Evolutionary conservation across 345 rosid species (phyloP).

Genomic region (Euphorbia peplus): DNA sequence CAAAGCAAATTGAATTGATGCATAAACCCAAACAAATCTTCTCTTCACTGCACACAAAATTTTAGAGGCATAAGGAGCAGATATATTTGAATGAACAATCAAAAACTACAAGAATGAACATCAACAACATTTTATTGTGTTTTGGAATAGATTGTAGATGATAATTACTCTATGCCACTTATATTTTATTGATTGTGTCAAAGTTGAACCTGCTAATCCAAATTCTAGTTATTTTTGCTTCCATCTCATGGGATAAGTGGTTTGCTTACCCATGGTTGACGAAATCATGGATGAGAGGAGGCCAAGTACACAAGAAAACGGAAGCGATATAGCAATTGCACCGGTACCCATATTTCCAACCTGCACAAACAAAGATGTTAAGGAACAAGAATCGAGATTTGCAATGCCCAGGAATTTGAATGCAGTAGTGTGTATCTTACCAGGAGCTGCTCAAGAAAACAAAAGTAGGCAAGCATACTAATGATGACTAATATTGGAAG

Average conservation of each 20-base stretch:
- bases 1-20: conserved; percentile 72
- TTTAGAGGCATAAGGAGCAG: not conserved
- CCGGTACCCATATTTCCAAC: conserved; percentile 70
- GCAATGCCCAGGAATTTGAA: conserved; percentile 2
- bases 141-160: not conserved
- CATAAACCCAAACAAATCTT: conserved; percentile 86
- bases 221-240: not conserved
- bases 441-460: conserved; percentile 94
- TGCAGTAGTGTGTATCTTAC: conserved; percentile 33
- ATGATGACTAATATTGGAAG: conserved; percentile 74
- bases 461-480: conserved; percentile 91
- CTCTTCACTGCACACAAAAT: conserved; percentile 55
- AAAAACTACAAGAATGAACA: not conserved
- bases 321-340: conserved; percentile 88
- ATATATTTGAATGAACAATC: not conserved
- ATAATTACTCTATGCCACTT: not conserved
- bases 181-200: not conserved
- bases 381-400: not conserved
- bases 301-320: conserved; percentile 83
- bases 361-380: conserved; percentile 35
- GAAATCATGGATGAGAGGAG: conserved; percentile 84
- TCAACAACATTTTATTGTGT: not conserved
- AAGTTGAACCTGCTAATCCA: not conserved
- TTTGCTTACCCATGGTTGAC: conserved; percentile 79
- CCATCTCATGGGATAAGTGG: not conserved